Evolutionary conservation across 2,329 filamentous ascomycete species (phyloP), one percentile per base, ranked within the genome.

Genomic region (Pseudogymnoascus sp.): DNA sequence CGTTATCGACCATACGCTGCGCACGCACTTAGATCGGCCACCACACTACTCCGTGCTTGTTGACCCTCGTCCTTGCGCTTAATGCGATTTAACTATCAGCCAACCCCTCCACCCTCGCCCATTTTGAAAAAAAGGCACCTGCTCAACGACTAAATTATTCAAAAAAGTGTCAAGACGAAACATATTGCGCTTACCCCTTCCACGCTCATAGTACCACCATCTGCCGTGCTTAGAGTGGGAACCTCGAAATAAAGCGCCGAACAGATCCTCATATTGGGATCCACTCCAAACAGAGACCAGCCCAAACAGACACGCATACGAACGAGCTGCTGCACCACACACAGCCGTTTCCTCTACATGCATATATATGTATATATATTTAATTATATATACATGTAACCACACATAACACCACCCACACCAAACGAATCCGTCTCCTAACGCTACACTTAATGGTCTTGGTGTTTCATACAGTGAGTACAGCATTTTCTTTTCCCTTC

Each of bases 291-390:
- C 38, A 41, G 38, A 41, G 8, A 41, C 38, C 7, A 41, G 3
- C 4, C 16, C 38, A 31, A 33, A 33, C 39, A 41, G 39, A 41
- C 41, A 45, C 41, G 19, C 41, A 45, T 45, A 45, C 41, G 41
- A 45, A 45, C 41, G 6, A 45, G 41, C 41, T 45, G 41, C 41
- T 23, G 41, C 19, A 23, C 41, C 41, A 45, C 41, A 45, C 41
- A 45, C 41, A 45, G 41, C 41, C 41, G 41, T 45, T 45, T 45
- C 23, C 41, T 45, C 41, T 45, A 45, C 21, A 45, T 45, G 41
- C 41, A 45, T 45, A 45, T 45, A 45, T 45, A 45, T 45, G 41
- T 45, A 45, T 45, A 45, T 45, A 45, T 45, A 45, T 45, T 45
- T 45, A 45, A 45, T 45, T 45, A 45, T 45, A 45, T 45, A 45